A percentile compares a stretch with the other conserved stretches of the same genome.
These are phyloP conservation scores for Collybia sordida DNA, from an alignment of 768 basidiomycete genomes.

Conservation along the genomic window DNA sequence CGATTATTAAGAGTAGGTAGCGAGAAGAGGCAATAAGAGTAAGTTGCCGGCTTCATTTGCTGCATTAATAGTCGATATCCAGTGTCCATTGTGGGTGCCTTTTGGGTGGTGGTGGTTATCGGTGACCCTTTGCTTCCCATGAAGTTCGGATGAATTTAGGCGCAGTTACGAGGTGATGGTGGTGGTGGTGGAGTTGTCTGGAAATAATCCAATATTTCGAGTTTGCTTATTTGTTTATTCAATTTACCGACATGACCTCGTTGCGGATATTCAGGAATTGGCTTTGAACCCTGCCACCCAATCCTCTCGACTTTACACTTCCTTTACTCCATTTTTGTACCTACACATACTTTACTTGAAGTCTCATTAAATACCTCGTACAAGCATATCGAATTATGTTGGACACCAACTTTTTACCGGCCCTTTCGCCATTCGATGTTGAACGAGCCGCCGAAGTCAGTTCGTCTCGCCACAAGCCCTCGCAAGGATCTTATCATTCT, in stretches of 20 bases:
- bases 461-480: conserved; percentile 21
- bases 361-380: background rate
- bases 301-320: background rate
- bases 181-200: no score
- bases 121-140: no score
- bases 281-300: background rate
- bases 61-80: no score
- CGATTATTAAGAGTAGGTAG: no score
- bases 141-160: no score
- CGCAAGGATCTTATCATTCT: background rate
- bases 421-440: conserved; percentile 50
- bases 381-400: conserved; percentile 18
- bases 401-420: conserved; percentile 49
- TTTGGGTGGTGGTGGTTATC: no score
- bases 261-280: background rate
- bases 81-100: no score
- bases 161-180: no score
- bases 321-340: background rate
- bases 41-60: no score
- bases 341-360: background rate
- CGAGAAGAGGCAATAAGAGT: no score
- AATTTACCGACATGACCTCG: background rate
- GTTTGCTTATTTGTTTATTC: background rate
- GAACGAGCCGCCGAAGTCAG: conserved; percentile 61
- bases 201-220: background rate